Conservation (phyloP, 345 rosid species). For the Isatis tinctoria region DNA sequence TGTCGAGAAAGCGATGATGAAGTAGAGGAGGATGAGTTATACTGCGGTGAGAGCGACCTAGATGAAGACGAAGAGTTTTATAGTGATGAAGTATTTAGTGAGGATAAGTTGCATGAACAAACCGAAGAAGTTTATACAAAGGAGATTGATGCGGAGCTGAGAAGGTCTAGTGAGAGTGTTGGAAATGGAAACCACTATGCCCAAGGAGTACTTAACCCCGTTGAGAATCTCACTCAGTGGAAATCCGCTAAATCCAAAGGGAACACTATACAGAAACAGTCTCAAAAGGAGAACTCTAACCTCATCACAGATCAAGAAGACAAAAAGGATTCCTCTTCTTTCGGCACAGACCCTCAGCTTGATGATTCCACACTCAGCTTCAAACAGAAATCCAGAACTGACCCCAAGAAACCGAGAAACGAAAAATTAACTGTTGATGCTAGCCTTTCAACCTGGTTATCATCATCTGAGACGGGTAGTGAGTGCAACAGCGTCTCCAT, state of each 20-base stretch:
- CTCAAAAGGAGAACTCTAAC: slow-evolving; percentile 64
- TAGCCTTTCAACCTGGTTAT: slow-evolving; percentile 94
- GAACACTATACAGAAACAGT: slow-evolving; percentile 34
- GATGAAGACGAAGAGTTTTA: slow-evolving; percentile 39
- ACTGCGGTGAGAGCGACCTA: slow-evolving; percentile 38
- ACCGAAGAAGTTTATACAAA: slow-evolving; percentile 6
- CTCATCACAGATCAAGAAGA: slow-evolving; percentile 35
- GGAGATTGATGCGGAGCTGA: slow-evolving; percentile 31
- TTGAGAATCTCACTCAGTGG: slow-evolving; percentile 95
- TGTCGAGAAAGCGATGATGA: slow-evolving; percentile 66
- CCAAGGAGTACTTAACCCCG: slow-evolving; percentile 74
- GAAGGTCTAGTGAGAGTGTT: slow-evolving; percentile 30
- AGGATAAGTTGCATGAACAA: slow-evolving; percentile 14
- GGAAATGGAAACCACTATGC: slow-evolving; percentile 47
- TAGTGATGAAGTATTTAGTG: slow-evolving; percentile 34
- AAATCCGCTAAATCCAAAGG: slow-evolving; percentile 64
- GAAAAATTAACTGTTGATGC: slow-evolving; percentile 65
- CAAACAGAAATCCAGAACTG: slow-evolving; percentile 32
- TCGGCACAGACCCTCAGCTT: slow-evolving; percentile 31
- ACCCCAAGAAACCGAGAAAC: slow-evolving; percentile 38
- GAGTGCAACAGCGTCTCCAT: slow-evolving; percentile 33
- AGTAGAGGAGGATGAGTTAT: slow-evolving; percentile 42
- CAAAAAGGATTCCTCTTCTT: slow-evolving; percentile 26
- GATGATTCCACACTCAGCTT: slow-evolving; percentile 40
- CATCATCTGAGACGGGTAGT: slow-evolving; percentile 47